Evolutionary conservation across 768 basidiomycete genomes (phyloP).

Genomic region (Clavulina sp.): DNA sequence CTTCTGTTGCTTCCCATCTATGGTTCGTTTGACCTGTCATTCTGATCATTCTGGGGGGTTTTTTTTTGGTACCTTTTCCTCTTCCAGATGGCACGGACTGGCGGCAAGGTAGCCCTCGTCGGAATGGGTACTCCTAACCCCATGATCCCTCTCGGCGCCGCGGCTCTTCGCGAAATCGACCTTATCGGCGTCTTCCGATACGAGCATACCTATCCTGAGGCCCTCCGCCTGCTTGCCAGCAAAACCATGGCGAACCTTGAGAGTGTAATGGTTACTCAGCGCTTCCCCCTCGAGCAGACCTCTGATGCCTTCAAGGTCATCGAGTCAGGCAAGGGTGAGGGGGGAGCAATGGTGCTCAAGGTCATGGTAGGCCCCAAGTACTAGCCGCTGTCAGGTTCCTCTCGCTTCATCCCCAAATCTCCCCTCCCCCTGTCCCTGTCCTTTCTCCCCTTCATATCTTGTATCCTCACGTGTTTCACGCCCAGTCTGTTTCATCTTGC

Average conservation of each 20-base stretch:
- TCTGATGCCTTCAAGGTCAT: constrained; percentile 70
- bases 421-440: too few relatives aligned
- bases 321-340: constrained; percentile 53
- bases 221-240: constrained; percentile 56
- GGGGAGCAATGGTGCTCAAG: constrained; percentile 72
- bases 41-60: too few relatives aligned
- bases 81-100: constrained; percentile 55
- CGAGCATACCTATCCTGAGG: constrained; percentile 74
- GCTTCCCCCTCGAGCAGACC: constrained; percentile 45
- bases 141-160: constrained; percentile 63
- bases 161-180: constrained; percentile 80
- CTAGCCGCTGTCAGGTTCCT: too few relatives aligned
- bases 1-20: constrained; percentile 5
- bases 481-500: too few relatives aligned
- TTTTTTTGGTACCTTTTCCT: constrained; percentile 3
- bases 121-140: constrained; percentile 88
- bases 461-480: too few relatives aligned
- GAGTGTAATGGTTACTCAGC: constrained; percentile 59
- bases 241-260: constrained; percentile 46
- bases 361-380: constrained; percentile 42
- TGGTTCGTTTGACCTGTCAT: constrained; percentile 4
- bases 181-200: constrained; percentile 65
- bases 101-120: constrained; percentile 82
- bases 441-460: too few relatives aligned
- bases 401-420: too few relatives aligned